Evolutionary conservation across 2,329 filamentous ascomycete genomes (phyloP).

Genomic region (Apiospora kogelbergensis): DNA sequence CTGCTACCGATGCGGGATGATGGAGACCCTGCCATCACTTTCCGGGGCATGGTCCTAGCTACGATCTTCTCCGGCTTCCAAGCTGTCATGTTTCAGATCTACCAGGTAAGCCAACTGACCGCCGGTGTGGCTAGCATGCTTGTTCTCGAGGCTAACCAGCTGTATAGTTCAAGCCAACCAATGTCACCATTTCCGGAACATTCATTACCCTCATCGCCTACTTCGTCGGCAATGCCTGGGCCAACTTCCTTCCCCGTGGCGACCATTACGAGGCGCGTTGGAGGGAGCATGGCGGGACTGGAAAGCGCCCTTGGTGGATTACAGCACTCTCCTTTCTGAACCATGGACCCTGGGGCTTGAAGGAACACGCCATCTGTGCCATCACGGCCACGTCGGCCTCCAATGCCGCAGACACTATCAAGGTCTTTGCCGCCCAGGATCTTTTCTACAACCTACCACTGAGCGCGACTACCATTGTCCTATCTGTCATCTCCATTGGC

Average conservation of each 20-base stretch:
- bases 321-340: constrained; percentile 46
- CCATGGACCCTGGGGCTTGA: constrained; percentile 50
- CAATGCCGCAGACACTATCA: constrained; percentile 42
- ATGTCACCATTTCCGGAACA: constrained; percentile 47
- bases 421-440: constrained; percentile 48
- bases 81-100: constrained; percentile 56
- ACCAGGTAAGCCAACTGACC: constrained; percentile 38
- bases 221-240: constrained; percentile 51
- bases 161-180: constrained; percentile 52
- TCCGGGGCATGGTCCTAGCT: constrained; percentile 52
- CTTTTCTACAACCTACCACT: constrained; percentile 52
- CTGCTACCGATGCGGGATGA: constrained; percentile 55
- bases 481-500: constrained; percentile 52
- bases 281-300: constrained; percentile 40
- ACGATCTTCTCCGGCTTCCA: constrained; percentile 51
- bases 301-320: constrained; percentile 42
- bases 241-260: constrained; percentile 48
- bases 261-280: constrained; percentile 49
- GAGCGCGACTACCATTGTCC: constrained; percentile 44
- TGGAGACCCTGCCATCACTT: constrained; percentile 49
- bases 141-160: neutral
- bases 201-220: constrained; percentile 59
- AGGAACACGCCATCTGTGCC: constrained; percentile 55
- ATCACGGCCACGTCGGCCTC: constrained; percentile 56
- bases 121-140: neutral